Evolutionary conservation across 1,284 basidiomycete genomes (phyloP).

Genomic region (Cutaneotrichosporon cyanovorans): DNA sequence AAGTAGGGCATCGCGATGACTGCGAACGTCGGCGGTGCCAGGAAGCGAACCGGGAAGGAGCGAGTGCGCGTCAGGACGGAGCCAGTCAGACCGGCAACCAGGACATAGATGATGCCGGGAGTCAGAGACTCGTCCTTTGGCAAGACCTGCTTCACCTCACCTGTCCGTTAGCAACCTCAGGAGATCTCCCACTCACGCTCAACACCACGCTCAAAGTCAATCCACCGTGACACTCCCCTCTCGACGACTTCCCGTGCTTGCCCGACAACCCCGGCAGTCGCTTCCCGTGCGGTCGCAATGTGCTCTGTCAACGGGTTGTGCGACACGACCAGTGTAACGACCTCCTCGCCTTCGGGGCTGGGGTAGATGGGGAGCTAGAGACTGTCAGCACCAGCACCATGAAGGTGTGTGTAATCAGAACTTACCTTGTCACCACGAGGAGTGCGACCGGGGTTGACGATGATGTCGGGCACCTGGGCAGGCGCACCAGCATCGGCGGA

Average conservation of each 20-base stretch:
- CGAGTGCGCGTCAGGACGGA: slow-evolving; percentile 77
- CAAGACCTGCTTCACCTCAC: slow-evolving; percentile 69
- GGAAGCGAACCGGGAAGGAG: slow-evolving; percentile 55
- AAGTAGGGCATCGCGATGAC: slow-evolving; percentile 63
- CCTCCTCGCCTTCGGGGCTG: slow-evolving; percentile 43
- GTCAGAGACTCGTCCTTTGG: slow-evolving; percentile 72
- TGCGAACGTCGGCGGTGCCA: slow-evolving; percentile 64
- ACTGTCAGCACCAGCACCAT: neutral
- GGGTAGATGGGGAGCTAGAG: slow-evolving; percentile 74
- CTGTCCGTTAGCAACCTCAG: slow-evolving; percentile 45
- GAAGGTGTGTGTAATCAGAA: neutral
- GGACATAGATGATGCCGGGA: slow-evolving; percentile 77
- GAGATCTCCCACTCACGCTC: slow-evolving; percentile 58
- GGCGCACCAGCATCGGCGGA: slow-evolving; percentile 14
- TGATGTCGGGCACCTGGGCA: neutral
- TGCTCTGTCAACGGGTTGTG: slow-evolving; percentile 63
- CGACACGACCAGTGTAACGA: slow-evolving; percentile 62
- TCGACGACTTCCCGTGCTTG: slow-evolving; percentile 60
- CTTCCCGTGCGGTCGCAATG: slow-evolving; percentile 60
- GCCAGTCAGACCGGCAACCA: slow-evolving; percentile 75
- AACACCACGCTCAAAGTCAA: slow-evolving; percentile 68
- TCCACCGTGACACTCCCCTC: slow-evolving; percentile 65
- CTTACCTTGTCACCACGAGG: slow-evolving; percentile 34
- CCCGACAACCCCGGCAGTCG: slow-evolving; percentile 52
- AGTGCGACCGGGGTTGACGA: slow-evolving; percentile 25